A percentile compares a stretch with the other conserved stretches of the same genome.
Conservation (phyloP, 2,329 filamentous ascomycete genomes). For the Alternaria sp. region DNA sequence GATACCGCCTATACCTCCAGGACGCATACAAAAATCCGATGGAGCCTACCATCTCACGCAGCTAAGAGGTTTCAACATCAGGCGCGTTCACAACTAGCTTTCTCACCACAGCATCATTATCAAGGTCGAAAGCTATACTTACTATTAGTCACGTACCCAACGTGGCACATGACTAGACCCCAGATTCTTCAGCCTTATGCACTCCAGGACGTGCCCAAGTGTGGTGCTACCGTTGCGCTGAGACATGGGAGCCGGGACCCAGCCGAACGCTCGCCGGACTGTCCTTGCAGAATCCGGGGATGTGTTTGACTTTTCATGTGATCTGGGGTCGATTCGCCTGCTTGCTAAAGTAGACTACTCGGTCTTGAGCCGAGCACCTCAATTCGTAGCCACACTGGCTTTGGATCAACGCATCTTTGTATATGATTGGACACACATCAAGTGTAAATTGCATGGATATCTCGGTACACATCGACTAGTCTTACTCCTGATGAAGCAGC, state of each 20-base stretch:
- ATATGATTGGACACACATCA: not conserved
- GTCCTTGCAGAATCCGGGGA: constrained; percentile 20
- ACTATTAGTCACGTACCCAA: constrained; percentile 14
- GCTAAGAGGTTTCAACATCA: not conserved
- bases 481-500: not conserved
- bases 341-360: not conserved
- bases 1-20: not conserved
- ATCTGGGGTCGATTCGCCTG: constrained; percentile 4
- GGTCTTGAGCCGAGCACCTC: not conserved
- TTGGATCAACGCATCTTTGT: not conserved
- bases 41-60: not conserved
- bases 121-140: not conserved
- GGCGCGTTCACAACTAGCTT: not conserved
- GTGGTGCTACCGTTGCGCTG: constrained; percentile 19
- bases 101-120: not conserved
- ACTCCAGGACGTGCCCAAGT: constrained; percentile 28
- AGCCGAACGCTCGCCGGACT: constrained; percentile 12
- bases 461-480: not conserved
- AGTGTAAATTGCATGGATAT: not conserved
- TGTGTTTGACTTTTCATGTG: constrained; percentile 13
- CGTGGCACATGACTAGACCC: constrained; percentile 23
- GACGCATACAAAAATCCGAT: not conserved
- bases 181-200: constrained; percentile 36
- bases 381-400: not conserved
- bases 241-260: constrained; percentile 17